Evolutionary conservation across 148 eudicot genomes (phyloP), one percentile per base, ranked within the genome.

Genomic region (Cornus suecica): DNA sequence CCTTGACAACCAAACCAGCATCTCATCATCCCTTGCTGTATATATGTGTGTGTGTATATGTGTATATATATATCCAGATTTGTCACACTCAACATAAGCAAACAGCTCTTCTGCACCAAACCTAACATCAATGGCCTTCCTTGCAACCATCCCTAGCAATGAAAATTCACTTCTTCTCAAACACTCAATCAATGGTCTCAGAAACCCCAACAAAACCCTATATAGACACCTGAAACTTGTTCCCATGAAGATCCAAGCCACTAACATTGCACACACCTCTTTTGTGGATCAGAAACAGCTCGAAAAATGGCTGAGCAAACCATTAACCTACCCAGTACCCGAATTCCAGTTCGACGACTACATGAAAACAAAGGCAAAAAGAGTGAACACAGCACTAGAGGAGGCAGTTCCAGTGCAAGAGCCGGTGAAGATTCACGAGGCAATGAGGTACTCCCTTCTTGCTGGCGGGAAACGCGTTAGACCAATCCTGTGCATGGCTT

Each of bases 371-470:
- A 84, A 75, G 82, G 82, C 80, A 1, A 58, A 41, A 45, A 45
- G 10, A 1, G 74, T 84, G 27, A 81, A 84, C 73, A 16, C 8
- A 37, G 87, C 80, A 26, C 72, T 84, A 30, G 87, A 81, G 4
- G 76, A 81, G 20, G 74, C 80, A 4, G 81, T 81, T n/a, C 82
- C 82, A 1, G 30, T 78, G 45, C 80, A 78, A 32, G 70, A 78
- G 74, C 87, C 87, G 8, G 18, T 81, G 3, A 78, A 75, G 60
- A 72, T 81, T 25, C 84, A 84, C 66, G 80, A 78, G 70, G 80
- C 87, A 11, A 81, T 81, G 87, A 68, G 87, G 68, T 84, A 84
- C 65, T 81, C 87, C 41, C 80, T 84, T 31, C 84, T 81, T 8
- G 78, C 82, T 0, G 73, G 80, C 1, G 84, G 84, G 2, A 84